Evolutionary conservation across 1,139 yeast species (phyloP), one percentile per base, ranked within the genome.

Genomic region (Yamadazyma kanchanaburiensis): DNA sequence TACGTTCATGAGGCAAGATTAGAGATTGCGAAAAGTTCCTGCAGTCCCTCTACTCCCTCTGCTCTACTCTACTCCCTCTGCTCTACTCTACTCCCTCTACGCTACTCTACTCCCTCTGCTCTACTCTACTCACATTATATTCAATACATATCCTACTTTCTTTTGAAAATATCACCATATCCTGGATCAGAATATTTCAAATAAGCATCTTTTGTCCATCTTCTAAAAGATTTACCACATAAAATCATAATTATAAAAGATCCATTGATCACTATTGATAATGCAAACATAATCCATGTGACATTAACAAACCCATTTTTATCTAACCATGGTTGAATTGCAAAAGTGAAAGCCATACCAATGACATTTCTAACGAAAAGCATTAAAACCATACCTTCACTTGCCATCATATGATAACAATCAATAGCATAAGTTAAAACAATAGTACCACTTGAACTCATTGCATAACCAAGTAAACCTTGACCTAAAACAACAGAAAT

Each of bases 351-450:
- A 2, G 60, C 67, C 53, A 59, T 61, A 5, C 75, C 76, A 38
- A 70, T 66, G 55, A 64, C 45, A 45, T 70, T 70, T 49, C 75
- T 58, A n/a, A 67, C 34, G 33, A 70, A 65, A 27, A 69, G 50
- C 55, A 70, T 63, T 30, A 69, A 61, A 8, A 73, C 80, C 52
- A 77, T 61, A 7, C 72, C 72, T 38, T 74, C 78, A 31, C 74
- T 63, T 12, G 74, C 77, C 55, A 79, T 60, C 20, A 67, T 67
- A 19, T 76, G 78, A 43, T 77, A 77, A 37, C 74, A 64, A 40
- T 78, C 85, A 30, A 77, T 64, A 4, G 75, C 68, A 43, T 77
- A 78, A 1, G 80, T 68, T 46, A 77, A 61, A 32, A 70, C 59
- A 31, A 77, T 58, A 3, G 78, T 75, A 23, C 82, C 82, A 13